Conservation (phyloP, 768 basidiomycete species). For the Suillus subluteus region DNA sequence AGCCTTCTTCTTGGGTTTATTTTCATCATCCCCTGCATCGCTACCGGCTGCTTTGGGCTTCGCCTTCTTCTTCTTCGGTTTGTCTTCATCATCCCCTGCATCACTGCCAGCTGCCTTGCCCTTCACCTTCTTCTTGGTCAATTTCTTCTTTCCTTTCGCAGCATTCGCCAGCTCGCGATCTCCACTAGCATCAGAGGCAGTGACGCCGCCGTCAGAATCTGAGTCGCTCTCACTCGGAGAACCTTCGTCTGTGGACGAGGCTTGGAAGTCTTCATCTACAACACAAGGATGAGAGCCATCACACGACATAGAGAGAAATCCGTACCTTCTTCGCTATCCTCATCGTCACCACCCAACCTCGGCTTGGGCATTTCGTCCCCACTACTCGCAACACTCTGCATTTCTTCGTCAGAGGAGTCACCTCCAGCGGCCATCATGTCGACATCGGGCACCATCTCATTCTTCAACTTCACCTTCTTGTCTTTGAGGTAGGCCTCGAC, state of each 20-base stretch:
- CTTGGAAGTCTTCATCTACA: conserved; percentile 89
- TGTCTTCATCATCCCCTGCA: conserved; percentile 43
- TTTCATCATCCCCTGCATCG: conserved; percentile 41
- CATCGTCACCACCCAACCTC: conserved; percentile 57
- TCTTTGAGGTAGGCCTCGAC: conserved; percentile 85
- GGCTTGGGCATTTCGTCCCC: conserved; percentile 62
- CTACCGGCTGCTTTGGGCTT: conserved; percentile 36
- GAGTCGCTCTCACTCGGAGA: conserved; percentile 81
- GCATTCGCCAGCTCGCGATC: conserved; percentile 63
- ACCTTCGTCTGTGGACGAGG: conserved; percentile 83
- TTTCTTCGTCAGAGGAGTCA: conserved; percentile 78
- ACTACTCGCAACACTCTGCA: conserved; percentile 79
- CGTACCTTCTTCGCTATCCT: conserved; percentile 76
- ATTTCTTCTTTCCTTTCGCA: conserved; percentile 39
- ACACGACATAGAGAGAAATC: conserved; percentile 7
- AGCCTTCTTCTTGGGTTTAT: conserved; percentile 50
- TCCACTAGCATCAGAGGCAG: conserved; percentile 84
- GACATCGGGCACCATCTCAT: conserved; percentile 91
- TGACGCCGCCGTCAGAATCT: conserved; percentile 65
- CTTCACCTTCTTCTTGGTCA: conserved; percentile 48
- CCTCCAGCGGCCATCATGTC: conserved; percentile 70
- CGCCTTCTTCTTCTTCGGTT: conserved; percentile 53
- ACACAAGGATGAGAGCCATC: conserved; percentile 10
- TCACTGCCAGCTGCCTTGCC: conserved; percentile 46
- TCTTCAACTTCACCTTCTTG: conserved; percentile 93